Evolutionary conservation across 1,139 yeast species (phyloP), one percentile per base, ranked within the genome.

Genomic region (Geotrichum histeridarum): DNA sequence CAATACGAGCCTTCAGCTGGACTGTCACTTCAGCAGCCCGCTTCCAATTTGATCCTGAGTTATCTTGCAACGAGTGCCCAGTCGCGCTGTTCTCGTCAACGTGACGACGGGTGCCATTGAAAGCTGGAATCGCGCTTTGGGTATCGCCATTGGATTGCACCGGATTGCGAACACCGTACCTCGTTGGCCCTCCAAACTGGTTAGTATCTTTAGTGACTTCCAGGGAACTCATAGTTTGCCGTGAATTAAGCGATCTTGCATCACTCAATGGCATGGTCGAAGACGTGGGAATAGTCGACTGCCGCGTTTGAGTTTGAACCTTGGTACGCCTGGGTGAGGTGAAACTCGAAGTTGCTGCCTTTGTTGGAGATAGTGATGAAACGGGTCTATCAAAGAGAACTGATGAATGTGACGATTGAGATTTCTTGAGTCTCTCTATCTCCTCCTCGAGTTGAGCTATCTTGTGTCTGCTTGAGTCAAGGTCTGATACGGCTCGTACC

Each of bases 21-120:
- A 83, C 80, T 0, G 97, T 90, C 12, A 89, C 95, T 62, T 87
- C 95, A 0, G 94, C 93, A 0, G 96, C 96, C 51, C 93, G 79
- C 64, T 79, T 81, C 96, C 96, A 90, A 62, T 85, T 82, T 2
- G 52, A 37, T 5, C 38, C 33, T 15, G 33, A 36, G 32, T 38
- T 30, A 12, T 14, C n/a, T 6, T 35, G 11, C n/a, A 11, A 32
- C 35, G 11, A 32, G 15, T 7, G 15, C 41, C 41, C 9, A n/a
- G 33, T 18, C 6, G 27, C n/a, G 15, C 33, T 18, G n/a, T 22
- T 11, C 18, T 46, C 49, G 27, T 46, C 49, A n/a, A 46, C 35
- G 4, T n/a, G 42, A 2, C 49, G 49, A 2, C 30, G 22, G 18
- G 38, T 27, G 11, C 49, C 35, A 27, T 32, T 41, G 32, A 17